Conservation (phyloP, 805 yeast genomes). For the Pichia deserticola region DNA sequence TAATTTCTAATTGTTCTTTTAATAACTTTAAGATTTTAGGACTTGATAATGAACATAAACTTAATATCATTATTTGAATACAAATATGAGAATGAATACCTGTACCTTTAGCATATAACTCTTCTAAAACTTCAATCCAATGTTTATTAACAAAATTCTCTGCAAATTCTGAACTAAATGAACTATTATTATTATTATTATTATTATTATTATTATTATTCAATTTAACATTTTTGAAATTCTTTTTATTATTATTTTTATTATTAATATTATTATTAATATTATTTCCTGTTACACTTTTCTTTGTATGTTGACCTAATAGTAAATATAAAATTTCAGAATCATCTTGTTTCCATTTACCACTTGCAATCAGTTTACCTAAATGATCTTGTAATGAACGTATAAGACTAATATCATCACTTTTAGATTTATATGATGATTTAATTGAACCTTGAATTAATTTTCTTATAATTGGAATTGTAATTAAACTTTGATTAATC, state of each 20-base stretch:
- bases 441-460: constrained; percentile 49
- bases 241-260: constrained; percentile 11
- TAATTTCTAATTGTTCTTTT: constrained; percentile 38
- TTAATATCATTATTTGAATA: constrained; percentile 44
- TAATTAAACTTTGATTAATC: constrained; percentile 26
- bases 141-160: constrained; percentile 44
- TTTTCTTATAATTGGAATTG: constrained; percentile 35
- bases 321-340: constrained; percentile 38
- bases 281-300: constrained; percentile 13
- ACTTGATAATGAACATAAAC: constrained; percentile 42
- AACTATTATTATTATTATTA: constrained; percentile 18
- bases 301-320: constrained; percentile 33
- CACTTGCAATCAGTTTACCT: constrained; percentile 37
- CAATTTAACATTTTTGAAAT: constrained; percentile 10
- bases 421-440: constrained; percentile 41
- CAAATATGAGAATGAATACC: constrained; percentile 41
- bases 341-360: constrained; percentile 40
- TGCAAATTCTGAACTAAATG: constrained; percentile 32
- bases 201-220: constrained; percentile 14
- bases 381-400: constrained; percentile 45
- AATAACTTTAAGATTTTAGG: constrained; percentile 36
- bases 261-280: constrained; percentile 7
- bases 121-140: constrained; percentile 58
- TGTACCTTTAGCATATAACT: constrained; percentile 48
- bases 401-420: constrained; percentile 41